These are phyloP conservation scores for Tremella mesenterica DNA, from an alignment of 768 basidiomycete species.

Conservation along the genomic window DNA sequence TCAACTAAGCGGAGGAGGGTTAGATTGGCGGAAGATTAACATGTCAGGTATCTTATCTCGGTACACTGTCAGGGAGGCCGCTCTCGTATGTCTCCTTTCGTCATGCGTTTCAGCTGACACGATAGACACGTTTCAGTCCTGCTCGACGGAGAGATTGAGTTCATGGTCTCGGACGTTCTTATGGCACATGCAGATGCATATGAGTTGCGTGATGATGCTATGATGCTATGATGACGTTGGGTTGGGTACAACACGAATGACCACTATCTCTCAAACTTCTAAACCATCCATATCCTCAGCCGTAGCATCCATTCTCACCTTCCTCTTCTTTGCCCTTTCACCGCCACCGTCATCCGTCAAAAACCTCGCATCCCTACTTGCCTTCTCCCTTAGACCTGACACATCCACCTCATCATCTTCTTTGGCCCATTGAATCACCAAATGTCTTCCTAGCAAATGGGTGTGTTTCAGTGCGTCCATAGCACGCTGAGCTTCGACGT, in stretches of 20 bases:
- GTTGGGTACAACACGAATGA: no score
- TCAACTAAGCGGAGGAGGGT: slow-evolving; percentile 32
- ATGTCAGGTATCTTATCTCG: slow-evolving; percentile 56
- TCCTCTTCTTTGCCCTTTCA: slow-evolving; percentile 30
- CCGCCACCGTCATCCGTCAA: slow-evolving; percentile 45
- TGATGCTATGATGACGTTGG: no score
- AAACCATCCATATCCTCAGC: slow-evolving; percentile 31
- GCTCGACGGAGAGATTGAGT: slow-evolving; percentile 28
- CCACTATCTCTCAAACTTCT: no score
- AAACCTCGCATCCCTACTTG: slow-evolving; percentile 59
- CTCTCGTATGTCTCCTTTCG: slow-evolving; percentile 20
- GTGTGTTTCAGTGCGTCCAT: slow-evolving; percentile 81
- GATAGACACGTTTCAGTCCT: slow-evolving; percentile 33
- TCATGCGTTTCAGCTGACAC: background rate
- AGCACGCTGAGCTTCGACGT: slow-evolving; percentile 82
- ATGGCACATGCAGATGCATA: no score
- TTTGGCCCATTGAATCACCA: slow-evolving; percentile 89
- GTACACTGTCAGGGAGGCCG: slow-evolving; percentile 75
- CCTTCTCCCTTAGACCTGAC: slow-evolving; percentile 67
- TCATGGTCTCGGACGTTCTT: no score
- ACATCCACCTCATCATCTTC: slow-evolving; percentile 59
- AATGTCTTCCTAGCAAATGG: slow-evolving; percentile 87
- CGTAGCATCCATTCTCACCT: slow-evolving; percentile 30
- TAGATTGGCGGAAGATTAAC: slow-evolving; percentile 41
- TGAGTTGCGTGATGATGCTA: no score